Base-by-base conservation (phyloP, 768 basidiomycete genomes). In the Suillus subaureus region DNA sequence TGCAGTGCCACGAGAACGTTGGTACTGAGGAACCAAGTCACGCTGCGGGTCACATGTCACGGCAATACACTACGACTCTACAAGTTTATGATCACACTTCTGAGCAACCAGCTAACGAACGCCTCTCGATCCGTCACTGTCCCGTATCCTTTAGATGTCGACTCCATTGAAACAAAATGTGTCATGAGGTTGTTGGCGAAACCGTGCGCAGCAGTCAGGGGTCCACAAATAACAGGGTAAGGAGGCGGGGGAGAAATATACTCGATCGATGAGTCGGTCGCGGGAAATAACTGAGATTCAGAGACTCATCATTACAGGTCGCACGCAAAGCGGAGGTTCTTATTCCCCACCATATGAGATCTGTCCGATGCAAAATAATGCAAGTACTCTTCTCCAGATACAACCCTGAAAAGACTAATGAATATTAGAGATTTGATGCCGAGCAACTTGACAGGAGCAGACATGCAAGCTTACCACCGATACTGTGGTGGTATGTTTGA, bases 361-460 rank as follows among this genome's bases (percentile, higher is more conserved):
- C 90, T 80, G 74, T 92, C 89, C 23, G 90, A 91, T 12, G 89
- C 88, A 77, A 92, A 91, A 70, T 85, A 71, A 67, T 84, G 77
- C 51, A 91, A 74, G 71, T 81, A 90, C 15, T 74, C 73, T 39
- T 74, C 66, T 21, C 82, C 85, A 64, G 84, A 81, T 65, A 92
- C 76, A 39, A 90, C 81, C 72, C 90, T 83, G 74, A 91, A 91
- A 55, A 81, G 69, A 73, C 90, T 92, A 71, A n/a, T 39, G 40
- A 61, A 67, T 61, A 15, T 51, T 13, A 51, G 33, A 37, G 3
- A 35, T 65, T 68, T 63, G 52, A 21, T 39, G 49, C 63, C 43
- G 63, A 66, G 52, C 62, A 63, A 57, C n/a, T n/a, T n/a, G 67
- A 58, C 11, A 28, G 39, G 33, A 42, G 31, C 16, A 62, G 47